A percentile compares a stretch with the other conserved stretches of the same genome.
Conservation (phyloP, 164 flowering plant genomes). For the Stephania japonica region DNA sequence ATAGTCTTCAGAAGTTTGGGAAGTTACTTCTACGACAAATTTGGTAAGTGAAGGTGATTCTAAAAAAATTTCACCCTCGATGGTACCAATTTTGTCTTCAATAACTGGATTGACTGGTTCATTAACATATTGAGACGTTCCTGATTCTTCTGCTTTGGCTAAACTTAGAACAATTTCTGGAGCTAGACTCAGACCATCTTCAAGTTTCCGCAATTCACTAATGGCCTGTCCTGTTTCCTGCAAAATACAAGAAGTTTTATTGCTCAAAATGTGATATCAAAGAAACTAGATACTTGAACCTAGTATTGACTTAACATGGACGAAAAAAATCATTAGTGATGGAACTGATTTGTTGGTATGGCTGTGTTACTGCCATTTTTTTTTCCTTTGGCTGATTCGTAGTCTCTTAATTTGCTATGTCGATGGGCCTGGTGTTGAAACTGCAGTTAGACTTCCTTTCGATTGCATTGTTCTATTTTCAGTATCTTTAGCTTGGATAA, state of each 20-base stretch:
- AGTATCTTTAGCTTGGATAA: background rate
- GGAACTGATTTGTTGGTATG: background rate
- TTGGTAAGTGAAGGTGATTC: slow-evolving; percentile 27
- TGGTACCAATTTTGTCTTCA: slow-evolving; percentile 17
- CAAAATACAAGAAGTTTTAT: slow-evolving; percentile 1
- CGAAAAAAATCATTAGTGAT: background rate
- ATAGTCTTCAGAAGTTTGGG: slow-evolving; percentile 17
- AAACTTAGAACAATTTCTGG: slow-evolving; percentile 11
- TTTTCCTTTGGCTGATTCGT: background rate
- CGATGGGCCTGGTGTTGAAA: background rate
- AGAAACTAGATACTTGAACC: background rate
- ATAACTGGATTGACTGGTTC: slow-evolving; percentile 4
- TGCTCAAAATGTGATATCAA: background rate
- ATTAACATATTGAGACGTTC: slow-evolving; percentile 7
- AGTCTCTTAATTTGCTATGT: background rate
- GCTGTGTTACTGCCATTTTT: background rate
- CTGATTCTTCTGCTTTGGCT: slow-evolving; percentile 12
- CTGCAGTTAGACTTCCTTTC: background rate
- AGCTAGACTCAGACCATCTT: slow-evolving; percentile 9
- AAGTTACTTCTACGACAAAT: slow-evolving; percentile 19
- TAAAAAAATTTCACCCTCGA: slow-evolving; percentile 30
- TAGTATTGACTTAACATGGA: background rate
- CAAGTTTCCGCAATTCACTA: slow-evolving; percentile 18
- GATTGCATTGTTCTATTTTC: background rate
- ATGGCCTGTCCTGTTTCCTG: slow-evolving; percentile 24